Evolutionary conservation across 2,329 filamentous ascomycete genomes (phyloP).

Genomic region (Albophoma yamanashiensis): DNA sequence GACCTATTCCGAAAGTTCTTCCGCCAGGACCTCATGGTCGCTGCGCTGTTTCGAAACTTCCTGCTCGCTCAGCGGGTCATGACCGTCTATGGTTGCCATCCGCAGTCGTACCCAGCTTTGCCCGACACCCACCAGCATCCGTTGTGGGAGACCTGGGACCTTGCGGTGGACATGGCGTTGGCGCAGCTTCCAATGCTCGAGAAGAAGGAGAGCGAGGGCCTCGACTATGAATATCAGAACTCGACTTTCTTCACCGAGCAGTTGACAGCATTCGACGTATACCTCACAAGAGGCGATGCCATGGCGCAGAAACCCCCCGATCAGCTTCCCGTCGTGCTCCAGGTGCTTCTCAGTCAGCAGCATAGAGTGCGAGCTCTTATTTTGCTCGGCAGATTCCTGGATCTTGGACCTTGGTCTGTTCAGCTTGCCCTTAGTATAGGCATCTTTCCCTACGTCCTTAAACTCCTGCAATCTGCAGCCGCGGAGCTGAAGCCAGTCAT

Average conservation of each 20-base stretch:
- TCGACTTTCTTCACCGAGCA: conserved; percentile 97
- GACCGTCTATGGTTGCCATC: conserved; percentile 91
- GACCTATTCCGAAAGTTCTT: conserved; percentile 95
- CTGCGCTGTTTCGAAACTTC: conserved; percentile 92
- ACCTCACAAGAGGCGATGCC: conserved; percentile 70
- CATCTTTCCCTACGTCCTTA: conserved; percentile 98
- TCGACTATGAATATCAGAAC: conserved; percentile 84
- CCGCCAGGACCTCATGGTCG: conserved; percentile 97
- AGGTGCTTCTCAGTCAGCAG: conserved; percentile 91
- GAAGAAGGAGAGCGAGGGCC: conserved; percentile 60
- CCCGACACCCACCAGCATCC: conserved; percentile 92
- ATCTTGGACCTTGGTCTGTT: conserved; percentile 97
- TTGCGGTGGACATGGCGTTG: conserved; percentile 90
- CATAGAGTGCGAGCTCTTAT: conserved; percentile 87
- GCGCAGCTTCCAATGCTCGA: conserved; percentile 81
- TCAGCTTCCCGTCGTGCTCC: conserved; percentile 89
- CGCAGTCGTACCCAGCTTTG: conserved; percentile 82
- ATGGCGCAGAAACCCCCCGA: conserved; percentile 82
- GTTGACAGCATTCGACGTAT: conserved; percentile 93
- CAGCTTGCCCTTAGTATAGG: conserved; percentile 94
- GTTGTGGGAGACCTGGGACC: conserved; percentile 94
- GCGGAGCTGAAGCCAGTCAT: conserved; percentile 94
- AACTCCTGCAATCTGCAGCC: conserved; percentile 88
- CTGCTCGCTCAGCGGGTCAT: conserved; percentile 90
- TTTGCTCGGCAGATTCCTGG: conserved; percentile 82